Percentiles rank a stretch among this genome's conserved stretches.
Evolutionary conservation across 805 yeast genomes (phyloP).

Genomic region (Ogataea kodamae): DNA sequence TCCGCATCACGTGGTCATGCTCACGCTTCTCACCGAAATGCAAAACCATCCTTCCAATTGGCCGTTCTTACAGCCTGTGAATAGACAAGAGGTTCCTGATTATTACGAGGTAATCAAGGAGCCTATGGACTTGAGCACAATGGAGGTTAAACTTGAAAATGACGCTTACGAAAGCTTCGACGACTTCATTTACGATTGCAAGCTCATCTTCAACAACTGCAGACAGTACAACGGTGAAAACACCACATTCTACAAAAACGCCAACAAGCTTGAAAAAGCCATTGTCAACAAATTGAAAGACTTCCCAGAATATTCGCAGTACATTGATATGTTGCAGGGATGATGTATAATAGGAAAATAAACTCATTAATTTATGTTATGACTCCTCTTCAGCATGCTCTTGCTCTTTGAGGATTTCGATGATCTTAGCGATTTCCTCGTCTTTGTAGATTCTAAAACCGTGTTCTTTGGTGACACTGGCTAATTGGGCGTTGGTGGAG

Average conservation of each 20-base stretch:
- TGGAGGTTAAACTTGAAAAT: constrained; percentile 90
- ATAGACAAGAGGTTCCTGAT: constrained; percentile 90
- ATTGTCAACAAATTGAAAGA: constrained; percentile 79
- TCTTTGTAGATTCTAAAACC: constrained; percentile 87
- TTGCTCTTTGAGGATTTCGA: constrained; percentile 70
- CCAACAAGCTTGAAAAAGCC: constrained; percentile 88
- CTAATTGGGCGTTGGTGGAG: constrained; percentile 90
- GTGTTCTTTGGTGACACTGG: constrained; percentile 79
- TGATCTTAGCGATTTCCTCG: constrained; percentile 77
- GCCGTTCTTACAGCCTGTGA: constrained; percentile 95
- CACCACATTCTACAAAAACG: constrained; percentile 93
- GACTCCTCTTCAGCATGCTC: constrained; percentile 45
- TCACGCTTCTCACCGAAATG: constrained; percentile 78
- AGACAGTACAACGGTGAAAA: constrained; percentile 89
- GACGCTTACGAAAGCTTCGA: constrained; percentile 90
- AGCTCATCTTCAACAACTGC: constrained; percentile 85
- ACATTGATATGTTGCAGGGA: constrained; percentile 49
- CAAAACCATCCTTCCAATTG: constrained; percentile 96
- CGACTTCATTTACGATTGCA: constrained; percentile 85
- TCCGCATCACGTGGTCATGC: constrained; percentile 93
- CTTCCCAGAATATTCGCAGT: constrained; percentile 85
- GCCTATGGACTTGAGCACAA: constrained; percentile 96
- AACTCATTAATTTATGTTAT: constrained; percentile 3
- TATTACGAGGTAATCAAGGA: constrained; percentile 94
- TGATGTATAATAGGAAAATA: constrained; percentile 9